Conservation (phyloP, 257 asterid genomes). For the Ilex aquifolium region DNA sequence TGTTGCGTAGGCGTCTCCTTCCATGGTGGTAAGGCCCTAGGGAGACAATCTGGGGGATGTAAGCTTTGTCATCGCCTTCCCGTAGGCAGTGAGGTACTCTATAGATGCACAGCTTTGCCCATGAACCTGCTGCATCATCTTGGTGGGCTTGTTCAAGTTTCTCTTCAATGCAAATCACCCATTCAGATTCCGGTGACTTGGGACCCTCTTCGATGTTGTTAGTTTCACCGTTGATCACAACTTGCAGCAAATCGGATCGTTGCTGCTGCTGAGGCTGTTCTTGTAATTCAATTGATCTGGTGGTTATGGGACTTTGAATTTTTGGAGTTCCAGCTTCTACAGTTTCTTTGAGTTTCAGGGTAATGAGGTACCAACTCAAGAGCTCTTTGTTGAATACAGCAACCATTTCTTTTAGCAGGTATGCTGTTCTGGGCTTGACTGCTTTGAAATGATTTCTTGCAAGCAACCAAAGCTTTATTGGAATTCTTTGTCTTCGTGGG, state of each 20-base stretch:
- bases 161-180: constrained; percentile 59
- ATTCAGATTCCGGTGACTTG: constrained; percentile 42
- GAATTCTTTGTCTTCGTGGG: not conserved
- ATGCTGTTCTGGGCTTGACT: not conserved
- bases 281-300: constrained; percentile 35
- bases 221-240: constrained; percentile 14
- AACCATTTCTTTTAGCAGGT: constrained; percentile 45
- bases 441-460: not conserved
- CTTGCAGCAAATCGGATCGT: constrained; percentile 19
- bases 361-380: constrained; percentile 82
- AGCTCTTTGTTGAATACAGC: constrained; percentile 87
- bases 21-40: constrained; percentile 77
- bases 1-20: constrained; percentile 42
- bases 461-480: not conserved
- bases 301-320: constrained; percentile 19
- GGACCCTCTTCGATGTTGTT: constrained; percentile 19
- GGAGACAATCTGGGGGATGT: constrained; percentile 71
- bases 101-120: constrained; percentile 69
- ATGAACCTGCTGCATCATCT: constrained; percentile 50
- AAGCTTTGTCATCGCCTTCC: constrained; percentile 62
- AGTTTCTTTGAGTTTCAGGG: constrained; percentile 78
- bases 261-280: constrained; percentile 19
- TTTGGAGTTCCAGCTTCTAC: constrained; percentile 53
- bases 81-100: constrained; percentile 59
- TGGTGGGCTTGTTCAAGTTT: constrained; percentile 59